phyloP scores from a whole-genome alignment of 805 yeast species.

The Wickerhamomyces silvicola region DNA sequence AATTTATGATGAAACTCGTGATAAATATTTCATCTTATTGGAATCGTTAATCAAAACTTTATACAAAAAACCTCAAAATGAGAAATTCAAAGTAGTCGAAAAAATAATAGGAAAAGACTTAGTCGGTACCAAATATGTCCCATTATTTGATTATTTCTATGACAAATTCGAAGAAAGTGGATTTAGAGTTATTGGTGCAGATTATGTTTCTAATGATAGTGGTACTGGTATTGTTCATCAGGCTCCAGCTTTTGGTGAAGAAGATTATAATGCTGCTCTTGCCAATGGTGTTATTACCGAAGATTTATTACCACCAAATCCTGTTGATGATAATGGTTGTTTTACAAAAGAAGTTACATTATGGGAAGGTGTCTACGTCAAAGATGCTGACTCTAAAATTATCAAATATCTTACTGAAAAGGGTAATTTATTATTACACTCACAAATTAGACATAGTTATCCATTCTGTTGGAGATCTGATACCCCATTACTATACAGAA shows the following conservation, averaged over 20 bases:
- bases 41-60: constrained; percentile 77
- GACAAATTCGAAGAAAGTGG: constrained; percentile 71
- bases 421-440: constrained; percentile 67
- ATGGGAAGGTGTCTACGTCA: constrained; percentile 80
- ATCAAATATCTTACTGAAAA: constrained; percentile 74
- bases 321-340: constrained; percentile 88
- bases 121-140: constrained; percentile 73
- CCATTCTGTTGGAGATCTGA: constrained; percentile 99
- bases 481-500: constrained; percentile 91
- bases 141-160: constrained; percentile 75
- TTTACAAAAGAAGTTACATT: constrained; percentile 72
- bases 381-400: constrained; percentile 90
- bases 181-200: constrained; percentile 75
- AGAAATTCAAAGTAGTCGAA: constrained; percentile 78
- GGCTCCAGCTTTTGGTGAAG: constrained; percentile 99
- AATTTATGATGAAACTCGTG: constrained; percentile 83
- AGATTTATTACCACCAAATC: constrained; percentile 76
- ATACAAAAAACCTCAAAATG: constrained; percentile 92
- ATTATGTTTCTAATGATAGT: constrained; percentile 83
- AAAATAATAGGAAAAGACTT: constrained; percentile 74
- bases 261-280: constrained; percentile 82
- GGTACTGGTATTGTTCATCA: constrained; percentile 99
- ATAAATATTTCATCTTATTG: constrained; percentile 72
- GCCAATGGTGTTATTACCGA: constrained; percentile 69
- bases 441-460: constrained; percentile 91